These are phyloP conservation scores for Fusarium circinatum DNA, from an alignment of 2,329 filamentous ascomycete species.

Conservation along the genomic window DNA sequence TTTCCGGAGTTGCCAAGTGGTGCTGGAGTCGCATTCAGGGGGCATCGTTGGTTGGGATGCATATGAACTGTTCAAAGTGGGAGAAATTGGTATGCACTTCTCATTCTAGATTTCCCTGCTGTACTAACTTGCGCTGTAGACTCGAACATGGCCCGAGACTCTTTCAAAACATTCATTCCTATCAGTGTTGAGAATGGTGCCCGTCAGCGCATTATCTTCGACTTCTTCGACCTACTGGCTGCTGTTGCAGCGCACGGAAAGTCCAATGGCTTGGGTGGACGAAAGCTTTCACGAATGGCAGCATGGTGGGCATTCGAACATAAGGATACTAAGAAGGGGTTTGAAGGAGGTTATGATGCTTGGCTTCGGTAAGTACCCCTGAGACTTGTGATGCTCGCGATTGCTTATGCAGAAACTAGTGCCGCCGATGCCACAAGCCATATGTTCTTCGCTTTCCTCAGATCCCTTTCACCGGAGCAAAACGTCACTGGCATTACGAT, in stretches of 20 bases:
- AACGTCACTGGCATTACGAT: conserved; percentile 82
- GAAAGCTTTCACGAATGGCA: conserved; percentile 93
- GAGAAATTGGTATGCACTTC: conserved; percentile 77
- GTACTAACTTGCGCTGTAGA: conserved; percentile 64
- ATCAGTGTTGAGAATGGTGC: conserved; percentile 90
- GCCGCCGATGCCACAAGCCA: conserved; percentile 96
- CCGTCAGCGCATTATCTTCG: conserved; percentile 88
- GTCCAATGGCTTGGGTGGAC: conserved; percentile 88
- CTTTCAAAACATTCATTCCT: conserved; percentile 96
- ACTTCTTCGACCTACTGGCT: conserved; percentile 94
- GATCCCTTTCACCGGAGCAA: conserved; percentile 86
- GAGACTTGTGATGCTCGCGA: conserved; percentile 3
- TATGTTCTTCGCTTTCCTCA: conserved; percentile 96
- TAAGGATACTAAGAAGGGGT: conserved; percentile 85
- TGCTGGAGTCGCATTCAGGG: conserved; percentile 92
- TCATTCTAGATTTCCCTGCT: not conserved
- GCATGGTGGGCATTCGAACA: conserved; percentile 99
- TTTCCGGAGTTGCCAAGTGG: conserved; percentile 96
- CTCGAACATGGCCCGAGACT: conserved; percentile 89
- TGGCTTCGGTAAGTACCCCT: conserved; percentile 75
- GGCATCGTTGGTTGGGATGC: conserved; percentile 97
- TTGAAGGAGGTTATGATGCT: conserved; percentile 90
- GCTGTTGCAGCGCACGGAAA: conserved; percentile 94
- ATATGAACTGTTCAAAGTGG: conserved; percentile 94
- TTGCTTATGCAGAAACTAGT: conserved; percentile 56